A percentile compares a stretch with the other conserved stretches of the same genome.
These are phyloP conservation scores for Mucor mucedo DNA, from an alignment of 371 early-diverging fungal species.

Conservation along the genomic window DNA sequence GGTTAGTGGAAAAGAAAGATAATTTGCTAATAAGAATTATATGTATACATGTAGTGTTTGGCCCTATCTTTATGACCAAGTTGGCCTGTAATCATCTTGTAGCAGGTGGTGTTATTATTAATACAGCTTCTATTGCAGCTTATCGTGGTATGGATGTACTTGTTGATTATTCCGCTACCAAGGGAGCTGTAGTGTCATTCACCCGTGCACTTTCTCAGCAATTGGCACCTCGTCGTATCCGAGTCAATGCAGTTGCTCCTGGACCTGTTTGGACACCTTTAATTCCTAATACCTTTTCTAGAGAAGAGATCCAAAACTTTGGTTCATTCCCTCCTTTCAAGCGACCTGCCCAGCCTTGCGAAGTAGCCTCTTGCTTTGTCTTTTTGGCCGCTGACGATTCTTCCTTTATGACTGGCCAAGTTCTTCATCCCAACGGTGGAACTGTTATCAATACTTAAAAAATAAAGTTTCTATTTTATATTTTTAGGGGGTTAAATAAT, in stretches of 20 bases:
- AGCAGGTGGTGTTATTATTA: conserved; percentile 56
- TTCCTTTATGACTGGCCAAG: conserved; percentile 70
- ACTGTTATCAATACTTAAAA: conserved; percentile 48
- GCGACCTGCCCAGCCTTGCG: conserved; percentile 70
- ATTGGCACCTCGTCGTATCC: conserved; percentile 61
- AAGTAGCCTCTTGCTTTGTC: conserved; percentile 67
- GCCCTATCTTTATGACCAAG: conserved; percentile 65
- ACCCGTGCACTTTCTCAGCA: conserved; percentile 68
- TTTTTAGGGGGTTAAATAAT: background rate
- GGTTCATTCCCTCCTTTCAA: conserved; percentile 73
- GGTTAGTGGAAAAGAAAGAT: conserved; percentile 4
- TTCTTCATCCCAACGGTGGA: conserved; percentile 58
- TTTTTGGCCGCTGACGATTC: conserved; percentile 67
- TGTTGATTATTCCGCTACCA: conserved; percentile 64
- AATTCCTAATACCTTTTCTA: conserved; percentile 68
- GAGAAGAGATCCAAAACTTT: conserved; percentile 66
- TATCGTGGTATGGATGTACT: conserved; percentile 61
- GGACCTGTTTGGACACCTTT: conserved; percentile 74
- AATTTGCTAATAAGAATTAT: background rate
- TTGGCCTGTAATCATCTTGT: conserved; percentile 54
- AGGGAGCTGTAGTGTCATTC: conserved; percentile 63
- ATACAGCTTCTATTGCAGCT: conserved; percentile 66
- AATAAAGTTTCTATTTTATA: background rate
- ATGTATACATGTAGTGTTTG: conserved; percentile 41
- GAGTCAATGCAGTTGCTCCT: conserved; percentile 71